These are phyloP conservation scores for Aspergillus floridensis DNA, from an alignment of 2,329 filamentous ascomycete genomes.

Conservation along the genomic window DNA sequence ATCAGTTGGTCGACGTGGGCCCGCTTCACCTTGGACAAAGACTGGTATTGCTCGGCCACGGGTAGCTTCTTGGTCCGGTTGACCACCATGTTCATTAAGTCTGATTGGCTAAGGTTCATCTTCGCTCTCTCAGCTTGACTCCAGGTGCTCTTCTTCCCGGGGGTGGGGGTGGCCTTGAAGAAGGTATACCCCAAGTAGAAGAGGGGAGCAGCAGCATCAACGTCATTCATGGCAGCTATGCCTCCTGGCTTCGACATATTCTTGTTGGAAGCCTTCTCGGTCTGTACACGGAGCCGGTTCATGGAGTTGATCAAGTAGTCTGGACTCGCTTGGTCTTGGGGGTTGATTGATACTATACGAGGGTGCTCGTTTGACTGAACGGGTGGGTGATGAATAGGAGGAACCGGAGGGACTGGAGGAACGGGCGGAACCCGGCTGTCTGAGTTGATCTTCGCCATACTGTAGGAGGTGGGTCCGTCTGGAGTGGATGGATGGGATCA, in stretches of 20 bases:
- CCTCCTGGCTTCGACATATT: constrained; percentile 6
- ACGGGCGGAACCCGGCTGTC: constrained; percentile 20
- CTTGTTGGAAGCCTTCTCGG: constrained; percentile 5
- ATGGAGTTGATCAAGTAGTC: constrained; percentile 18
- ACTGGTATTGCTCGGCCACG: constrained; percentile 29
- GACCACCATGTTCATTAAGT: constrained; percentile 31
- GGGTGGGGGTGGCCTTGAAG: constrained; percentile 29
- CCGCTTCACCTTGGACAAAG: constrained; percentile 27
- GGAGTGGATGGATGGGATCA: neutral
- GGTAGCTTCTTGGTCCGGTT: constrained; percentile 29
- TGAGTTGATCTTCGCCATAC: constrained; percentile 20
- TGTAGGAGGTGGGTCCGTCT: neutral
- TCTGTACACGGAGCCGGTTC: constrained; percentile 17
- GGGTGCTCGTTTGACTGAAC: constrained; percentile 13
- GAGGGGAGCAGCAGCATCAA: constrained; percentile 12
- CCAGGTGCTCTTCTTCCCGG: constrained; percentile 34
- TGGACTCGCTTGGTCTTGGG: constrained; percentile 8
- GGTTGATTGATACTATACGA: constrained; percentile 13
- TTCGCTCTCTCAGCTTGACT: constrained; percentile 26
- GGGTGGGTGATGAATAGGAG: constrained; percentile 17
- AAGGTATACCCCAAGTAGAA: constrained; percentile 38
- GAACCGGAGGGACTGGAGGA: constrained; percentile 17
- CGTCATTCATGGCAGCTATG: constrained; percentile 5
- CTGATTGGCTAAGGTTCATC: constrained; percentile 33
- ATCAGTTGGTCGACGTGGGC: constrained; percentile 38